phyloP scores from a whole-genome alignment of 1,284 basidiomycete species.

The Ceratobasidium sp. region DNA sequence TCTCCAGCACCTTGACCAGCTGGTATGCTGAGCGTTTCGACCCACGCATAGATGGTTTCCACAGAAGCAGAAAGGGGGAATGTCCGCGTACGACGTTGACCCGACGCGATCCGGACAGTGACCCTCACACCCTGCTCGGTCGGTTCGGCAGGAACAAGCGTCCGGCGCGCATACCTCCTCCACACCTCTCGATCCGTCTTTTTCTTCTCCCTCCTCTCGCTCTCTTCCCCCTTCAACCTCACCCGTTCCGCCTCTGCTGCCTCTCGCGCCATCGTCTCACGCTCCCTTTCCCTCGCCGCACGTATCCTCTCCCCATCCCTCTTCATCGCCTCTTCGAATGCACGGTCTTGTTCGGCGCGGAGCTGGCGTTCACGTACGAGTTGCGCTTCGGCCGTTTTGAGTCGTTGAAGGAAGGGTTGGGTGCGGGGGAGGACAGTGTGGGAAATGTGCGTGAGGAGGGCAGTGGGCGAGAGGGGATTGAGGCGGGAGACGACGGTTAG shows the following conservation, averaged over 20 bases:
- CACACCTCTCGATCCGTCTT: constrained; percentile 60
- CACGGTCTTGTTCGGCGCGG: constrained; percentile 84
- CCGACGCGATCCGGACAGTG: constrained; percentile 74
- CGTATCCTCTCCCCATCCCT: constrained; percentile 76
- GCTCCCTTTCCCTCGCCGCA: constrained; percentile 51
- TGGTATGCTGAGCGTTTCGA: constrained; percentile 67
- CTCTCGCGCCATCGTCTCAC: constrained; percentile 52
- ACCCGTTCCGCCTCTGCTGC: constrained; percentile 59
- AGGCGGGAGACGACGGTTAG: constrained; percentile 84
- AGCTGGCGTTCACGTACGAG: constrained; percentile 74
- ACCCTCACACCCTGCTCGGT: constrained; percentile 61
- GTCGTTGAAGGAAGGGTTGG: constrained; percentile 73
- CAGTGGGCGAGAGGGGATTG: constrained; percentile 70
- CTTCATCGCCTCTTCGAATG: constrained; percentile 72
- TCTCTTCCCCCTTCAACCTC: constrained; percentile 51
- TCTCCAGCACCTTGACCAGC: constrained; percentile 54
- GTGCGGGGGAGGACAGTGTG: constrained; percentile 82
- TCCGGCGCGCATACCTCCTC: constrained; percentile 56
- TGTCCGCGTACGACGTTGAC: constrained; percentile 66
- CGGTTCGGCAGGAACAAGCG: constrained; percentile 45
- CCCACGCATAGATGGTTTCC: constrained; percentile 73
- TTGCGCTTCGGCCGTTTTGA: constrained; percentile 61
- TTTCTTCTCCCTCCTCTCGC: constrained; percentile 54
- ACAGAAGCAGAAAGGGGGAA: constrained; percentile 67
- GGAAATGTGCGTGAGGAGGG: constrained; percentile 72